Conservation (phyloP, 2,329 filamentous ascomycete genomes). For the Diaporthe caulivora region DNA sequence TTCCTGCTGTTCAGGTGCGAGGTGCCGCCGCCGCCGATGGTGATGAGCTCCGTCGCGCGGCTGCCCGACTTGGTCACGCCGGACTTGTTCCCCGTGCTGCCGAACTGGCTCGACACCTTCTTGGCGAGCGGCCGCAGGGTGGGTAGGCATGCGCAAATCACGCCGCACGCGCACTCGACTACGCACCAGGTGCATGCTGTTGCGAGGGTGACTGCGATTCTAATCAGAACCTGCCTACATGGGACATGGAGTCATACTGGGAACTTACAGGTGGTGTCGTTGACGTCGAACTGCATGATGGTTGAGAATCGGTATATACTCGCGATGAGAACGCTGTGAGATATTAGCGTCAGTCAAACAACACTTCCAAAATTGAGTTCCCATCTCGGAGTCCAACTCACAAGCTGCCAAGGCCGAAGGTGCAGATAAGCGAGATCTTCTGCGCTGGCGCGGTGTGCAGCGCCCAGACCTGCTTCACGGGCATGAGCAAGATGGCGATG, state of each 20-base stretch:
- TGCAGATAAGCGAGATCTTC: constrained; percentile 34
- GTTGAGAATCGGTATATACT: constrained; percentile 46
- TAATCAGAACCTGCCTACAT: background rate
- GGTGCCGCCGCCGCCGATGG: constrained; percentile 29
- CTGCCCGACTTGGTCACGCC: background rate
- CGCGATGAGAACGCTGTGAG: constrained; percentile 46
- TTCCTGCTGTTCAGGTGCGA: constrained; percentile 19
- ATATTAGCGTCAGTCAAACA: background rate
- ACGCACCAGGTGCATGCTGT: constrained; percentile 49
- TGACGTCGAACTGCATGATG: constrained; percentile 46
- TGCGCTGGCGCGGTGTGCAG: constrained; percentile 36
- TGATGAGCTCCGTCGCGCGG: constrained; percentile 35
- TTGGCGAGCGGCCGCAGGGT: constrained; percentile 52
- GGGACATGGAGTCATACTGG: no score
- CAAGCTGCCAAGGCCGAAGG: constrained; percentile 48
- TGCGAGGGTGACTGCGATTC: constrained; percentile 45
- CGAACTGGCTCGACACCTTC: constrained; percentile 37
- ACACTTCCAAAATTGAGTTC: no score
- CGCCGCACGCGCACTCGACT: constrained; percentile 50
- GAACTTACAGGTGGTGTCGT: constrained; percentile 44
- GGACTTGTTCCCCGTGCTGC: constrained; percentile 32
- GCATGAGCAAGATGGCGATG: constrained; percentile 49
- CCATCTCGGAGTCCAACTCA: constrained; percentile 41
- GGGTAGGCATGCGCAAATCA: constrained; percentile 57
- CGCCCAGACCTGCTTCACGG: constrained; percentile 41